Evolutionary conservation across 2,329 filamentous ascomycete genomes (phyloP).

Genomic region (Plectosphaerella sp.): DNA sequence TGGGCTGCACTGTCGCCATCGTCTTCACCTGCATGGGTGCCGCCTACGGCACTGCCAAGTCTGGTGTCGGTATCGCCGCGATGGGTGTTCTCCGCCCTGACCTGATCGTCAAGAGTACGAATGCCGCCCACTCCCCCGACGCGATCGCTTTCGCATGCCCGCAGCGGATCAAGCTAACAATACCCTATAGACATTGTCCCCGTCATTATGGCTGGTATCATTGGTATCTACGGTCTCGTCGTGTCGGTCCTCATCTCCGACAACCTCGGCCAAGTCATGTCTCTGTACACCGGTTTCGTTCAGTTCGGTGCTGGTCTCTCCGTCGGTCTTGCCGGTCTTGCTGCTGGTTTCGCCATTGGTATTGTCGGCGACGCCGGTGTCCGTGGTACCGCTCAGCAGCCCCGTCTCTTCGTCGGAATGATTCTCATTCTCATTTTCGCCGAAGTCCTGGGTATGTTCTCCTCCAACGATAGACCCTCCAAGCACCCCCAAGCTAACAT

Average conservation of each 20-base stretch:
- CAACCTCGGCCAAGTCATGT: slow-evolving; percentile 65
- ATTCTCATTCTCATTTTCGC: slow-evolving; percentile 99
- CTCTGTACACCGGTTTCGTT: slow-evolving; percentile 80
- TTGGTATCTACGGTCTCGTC: slow-evolving; percentile 95
- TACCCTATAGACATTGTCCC: slow-evolving; percentile 80
- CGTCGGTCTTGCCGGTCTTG: slow-evolving; percentile 78
- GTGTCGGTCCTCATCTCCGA: slow-evolving; percentile 85
- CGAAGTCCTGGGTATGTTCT: slow-evolving; percentile 83
- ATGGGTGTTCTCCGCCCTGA: slow-evolving; percentile 98
- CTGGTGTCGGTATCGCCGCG: slow-evolving; percentile 94
- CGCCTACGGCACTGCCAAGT: slow-evolving; percentile 98
- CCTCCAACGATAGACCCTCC: background rate
- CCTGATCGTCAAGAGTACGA: slow-evolving; percentile 97
- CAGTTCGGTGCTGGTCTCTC: slow-evolving; percentile 79
- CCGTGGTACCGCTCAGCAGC: slow-evolving; percentile 78
- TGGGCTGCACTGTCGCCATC: slow-evolving; percentile 96
- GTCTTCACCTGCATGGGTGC: slow-evolving; percentile 96
- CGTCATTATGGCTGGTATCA: slow-evolving; percentile 99
- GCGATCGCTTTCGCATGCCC: background rate
- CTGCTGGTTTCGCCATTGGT: slow-evolving; percentile 81
- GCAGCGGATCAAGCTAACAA: slow-evolving; percentile 14
- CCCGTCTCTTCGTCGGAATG: slow-evolving; percentile 91
- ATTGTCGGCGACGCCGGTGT: slow-evolving; percentile 89
- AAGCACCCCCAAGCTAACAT: slow-evolving; percentile 16
- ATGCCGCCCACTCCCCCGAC: slow-evolving; percentile 2